Conservation (phyloP, 352 stramenopile genomes). For the Pythium grandisporangium region DNA sequence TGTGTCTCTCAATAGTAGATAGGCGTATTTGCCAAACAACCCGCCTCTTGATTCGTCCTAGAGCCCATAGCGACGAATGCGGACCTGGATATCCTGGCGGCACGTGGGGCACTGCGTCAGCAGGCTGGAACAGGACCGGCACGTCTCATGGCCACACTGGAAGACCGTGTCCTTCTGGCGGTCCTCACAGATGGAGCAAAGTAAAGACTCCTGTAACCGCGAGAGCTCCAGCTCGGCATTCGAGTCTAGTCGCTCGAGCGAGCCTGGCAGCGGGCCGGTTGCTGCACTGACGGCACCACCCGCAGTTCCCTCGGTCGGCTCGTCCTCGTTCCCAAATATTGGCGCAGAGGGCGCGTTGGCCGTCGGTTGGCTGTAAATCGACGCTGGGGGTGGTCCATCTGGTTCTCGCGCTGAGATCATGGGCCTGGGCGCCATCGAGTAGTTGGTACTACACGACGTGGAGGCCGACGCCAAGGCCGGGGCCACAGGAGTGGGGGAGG, state of each 20-base stretch:
- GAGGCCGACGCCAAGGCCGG: background rate
- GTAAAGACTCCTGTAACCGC: slow-evolving; percentile 47
- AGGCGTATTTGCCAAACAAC: too few relatives aligned
- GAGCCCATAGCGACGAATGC: slow-evolving; percentile 60
- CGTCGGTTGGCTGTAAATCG: background rate
- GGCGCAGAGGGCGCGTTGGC: background rate
- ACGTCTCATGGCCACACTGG: slow-evolving; percentile 81
- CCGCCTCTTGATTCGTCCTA: slow-evolving; percentile 1
- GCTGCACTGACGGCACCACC: background rate
- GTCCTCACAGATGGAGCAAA: slow-evolving; percentile 75
- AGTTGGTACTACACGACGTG: background rate
- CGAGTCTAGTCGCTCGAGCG: slow-evolving; percentile 17
- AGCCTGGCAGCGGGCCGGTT: background rate
- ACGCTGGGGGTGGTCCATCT: too few relatives aligned
- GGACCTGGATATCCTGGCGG: slow-evolving; percentile 58
- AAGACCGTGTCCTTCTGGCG: slow-evolving; percentile 72
- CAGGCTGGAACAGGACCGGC: slow-evolving; percentile 33
- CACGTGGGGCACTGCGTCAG: slow-evolving; percentile 64
- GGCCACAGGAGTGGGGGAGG: too few relatives aligned
- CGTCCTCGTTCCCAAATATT: background rate
- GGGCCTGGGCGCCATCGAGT: background rate
- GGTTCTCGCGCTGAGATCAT: too few relatives aligned
- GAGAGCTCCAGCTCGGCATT: slow-evolving; percentile 45
- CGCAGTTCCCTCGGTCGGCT: too few relatives aligned
- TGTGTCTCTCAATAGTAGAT: too few relatives aligned